A percentile compares a stretch with the other conserved stretches of the same genome.
These are phyloP conservation scores for Trichoderma orchidacearum DNA, from an alignment of 495 filamentous ascomycete species.

Conservation along the genomic window DNA sequence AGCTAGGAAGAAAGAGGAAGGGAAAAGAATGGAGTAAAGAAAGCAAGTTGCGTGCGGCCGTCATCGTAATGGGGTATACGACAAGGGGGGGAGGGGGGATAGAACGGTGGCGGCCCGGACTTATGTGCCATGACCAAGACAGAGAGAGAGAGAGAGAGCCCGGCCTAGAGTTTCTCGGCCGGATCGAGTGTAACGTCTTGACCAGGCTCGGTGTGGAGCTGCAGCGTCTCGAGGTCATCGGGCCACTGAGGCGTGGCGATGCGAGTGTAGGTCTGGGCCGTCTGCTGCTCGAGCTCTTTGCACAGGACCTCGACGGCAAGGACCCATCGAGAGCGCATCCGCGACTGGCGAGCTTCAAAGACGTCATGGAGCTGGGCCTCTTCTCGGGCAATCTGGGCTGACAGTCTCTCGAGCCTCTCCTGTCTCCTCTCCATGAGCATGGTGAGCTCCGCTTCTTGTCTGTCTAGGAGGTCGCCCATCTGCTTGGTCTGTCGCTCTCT, in stretches of 20 bases:
- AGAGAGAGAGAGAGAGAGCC: neutral
- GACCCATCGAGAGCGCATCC: conserved; percentile 43
- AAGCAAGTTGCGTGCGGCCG: too few species aligned
- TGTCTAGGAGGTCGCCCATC: conserved; percentile 48
- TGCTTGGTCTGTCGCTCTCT: conserved; percentile 61
- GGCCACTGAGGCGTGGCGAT: conserved; percentile 33
- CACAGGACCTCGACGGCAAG: conserved; percentile 51
- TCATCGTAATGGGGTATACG: too few species aligned
- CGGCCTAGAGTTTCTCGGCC: too few species aligned
- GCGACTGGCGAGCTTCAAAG: conserved; percentile 35
- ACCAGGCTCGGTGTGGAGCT: conserved; percentile 54
- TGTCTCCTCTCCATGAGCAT: conserved; percentile 35
- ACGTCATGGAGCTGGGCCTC: conserved; percentile 32
- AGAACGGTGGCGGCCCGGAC: too few species aligned
- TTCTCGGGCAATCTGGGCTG: conserved; percentile 39
- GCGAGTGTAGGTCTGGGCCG: conserved; percentile 33
- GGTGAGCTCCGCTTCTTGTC: conserved; percentile 51
- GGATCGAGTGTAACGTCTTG: conserved; percentile 98
- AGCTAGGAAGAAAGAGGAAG: neutral
- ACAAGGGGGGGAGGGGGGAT: too few species aligned
- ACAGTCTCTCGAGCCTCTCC: conserved; percentile 41
- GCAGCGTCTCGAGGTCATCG: neutral
- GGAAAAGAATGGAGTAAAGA: neutral
- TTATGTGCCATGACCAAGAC: neutral
- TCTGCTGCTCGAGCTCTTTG: conserved; percentile 38